Percentiles rank a stretch among this genome's conserved stretches.
Evolutionary conservation across 192 early-diverging fungal genomes (phyloP).

Genomic region (Kickxella alabastrina): DNA sequence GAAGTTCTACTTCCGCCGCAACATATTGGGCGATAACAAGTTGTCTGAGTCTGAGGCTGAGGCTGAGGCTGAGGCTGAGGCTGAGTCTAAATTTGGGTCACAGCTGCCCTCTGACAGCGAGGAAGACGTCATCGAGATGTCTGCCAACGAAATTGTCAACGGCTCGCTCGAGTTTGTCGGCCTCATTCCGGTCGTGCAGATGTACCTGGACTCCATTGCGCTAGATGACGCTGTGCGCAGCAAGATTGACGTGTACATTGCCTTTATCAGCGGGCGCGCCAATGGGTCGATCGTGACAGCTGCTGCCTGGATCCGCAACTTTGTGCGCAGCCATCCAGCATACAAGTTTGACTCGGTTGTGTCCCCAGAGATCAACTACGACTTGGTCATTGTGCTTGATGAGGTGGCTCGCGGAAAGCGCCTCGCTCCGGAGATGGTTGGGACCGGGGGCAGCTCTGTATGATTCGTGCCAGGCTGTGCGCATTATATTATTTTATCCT

Average conservation of each 20-base stretch:
- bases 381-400: conserved; percentile 60
- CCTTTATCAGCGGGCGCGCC: conserved; percentile 75
- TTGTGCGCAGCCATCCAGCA: conserved; percentile 78
- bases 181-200: conserved; percentile 75
- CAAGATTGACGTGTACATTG: conserved; percentile 70
- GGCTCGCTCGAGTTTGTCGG: conserved; percentile 77
- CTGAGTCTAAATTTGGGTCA: no score
- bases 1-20: conserved; percentile 89
- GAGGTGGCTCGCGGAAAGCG: conserved; percentile 36
- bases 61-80: no score
- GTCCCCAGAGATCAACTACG: conserved; percentile 77
- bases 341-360: conserved; percentile 92
- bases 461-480: no score
- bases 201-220: conserved; percentile 74
- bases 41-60: not conserved
- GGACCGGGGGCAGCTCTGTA: not conserved
- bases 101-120: not conserved
- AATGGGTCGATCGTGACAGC: conserved; percentile 80
- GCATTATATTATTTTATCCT: no score
- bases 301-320: conserved; percentile 86
- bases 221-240: conserved; percentile 66
- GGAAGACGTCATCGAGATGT: conserved; percentile 67
- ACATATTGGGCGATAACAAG: conserved; percentile 51
- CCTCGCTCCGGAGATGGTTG: conserved; percentile 40
- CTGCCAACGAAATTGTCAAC: conserved; percentile 91